Evolutionary conservation across 225 moss, liverwort and hornwort genomes (phyloP), one percentile per base, ranked within the genome.

Genomic region (Antitrichia curtipendula): DNA sequence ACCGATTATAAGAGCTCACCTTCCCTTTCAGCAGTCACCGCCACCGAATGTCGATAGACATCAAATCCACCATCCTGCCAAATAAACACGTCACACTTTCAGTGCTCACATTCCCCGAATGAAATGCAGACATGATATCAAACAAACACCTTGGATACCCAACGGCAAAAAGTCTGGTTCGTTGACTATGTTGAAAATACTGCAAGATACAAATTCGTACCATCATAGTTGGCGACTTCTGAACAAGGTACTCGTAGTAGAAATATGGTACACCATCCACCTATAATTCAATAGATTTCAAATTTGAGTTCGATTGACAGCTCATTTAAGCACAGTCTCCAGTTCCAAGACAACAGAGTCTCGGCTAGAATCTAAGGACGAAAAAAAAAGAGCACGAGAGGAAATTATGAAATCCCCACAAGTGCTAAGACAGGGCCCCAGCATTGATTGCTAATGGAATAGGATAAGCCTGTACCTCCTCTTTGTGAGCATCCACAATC

Each of bases 201-300:
- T 60, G 20, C 25, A 76, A 82, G 70, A 50, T 61, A 83, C 36
- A 79, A 85, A 90, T 78, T 84, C 90, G 88, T 92, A 96, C 98
- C 79, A 86, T 90, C 75, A 90, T n/a, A 70, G 98, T 96, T 78
- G 98, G 98, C 58, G 98, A 99, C 86, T 99, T 99, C 88, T 99
- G 98, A 58, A 95, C 95, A 77, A 97, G 85, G 85, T 96, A 99
- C 88, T 99, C 99, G 87, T 99, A 99, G 91, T 94, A 97, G 94
- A 96, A 99, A 89, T 99, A 99, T 47, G 91, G 93, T 77, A 88
- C 88, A 66, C 99, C 99, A 88, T 96, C 95, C 90, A 95, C 95
- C 97, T 99, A 92, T 90, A 83, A 78, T 85, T 73, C 32, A 72
- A 77, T 57, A 76, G 36, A 77, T 82, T 86, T 49, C 53, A 59